Evolutionary conservation across 164 flowering plant genomes (phyloP).

Genomic region (Aristolochia fimbriata): DNA sequence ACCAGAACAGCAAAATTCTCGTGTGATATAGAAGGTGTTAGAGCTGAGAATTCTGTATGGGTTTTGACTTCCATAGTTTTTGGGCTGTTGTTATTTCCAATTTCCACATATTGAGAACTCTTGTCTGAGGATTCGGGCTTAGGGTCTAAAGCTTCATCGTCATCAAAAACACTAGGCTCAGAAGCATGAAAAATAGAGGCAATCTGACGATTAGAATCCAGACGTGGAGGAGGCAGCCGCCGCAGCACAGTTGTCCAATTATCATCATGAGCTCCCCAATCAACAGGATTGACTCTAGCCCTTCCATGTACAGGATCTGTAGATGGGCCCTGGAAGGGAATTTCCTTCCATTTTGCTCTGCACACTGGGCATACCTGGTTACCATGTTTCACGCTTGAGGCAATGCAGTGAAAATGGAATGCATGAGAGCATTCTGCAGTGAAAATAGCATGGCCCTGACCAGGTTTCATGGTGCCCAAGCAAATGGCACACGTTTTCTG

Average conservation of each 20-base stretch:
- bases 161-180: conserved; percentile 63
- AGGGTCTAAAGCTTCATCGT: conserved; percentile 52
- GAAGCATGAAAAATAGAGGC: conserved; percentile 31
- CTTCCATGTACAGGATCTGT: conserved; percentile 24
- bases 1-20: conserved; percentile 50
- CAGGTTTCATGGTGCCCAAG: conserved; percentile 62
- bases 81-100: not conserved
- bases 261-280: conserved; percentile 41
- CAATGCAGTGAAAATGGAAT: conserved; percentile 88
- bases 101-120: conserved; percentile 4
- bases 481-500: conserved; percentile 92
- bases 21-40: conserved; percentile 34
- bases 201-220: conserved; percentile 25
- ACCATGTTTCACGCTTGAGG: conserved; percentile 90
- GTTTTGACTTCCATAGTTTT: conserved; percentile 46
- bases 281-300: conserved; percentile 32
- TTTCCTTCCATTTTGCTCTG: conserved; percentile 91
- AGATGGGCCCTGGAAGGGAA: conserved; percentile 55
- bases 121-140: conserved; percentile 14
- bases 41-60: conserved; percentile 64
- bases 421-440: conserved; percentile 95
- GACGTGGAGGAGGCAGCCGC: conserved; percentile 37
- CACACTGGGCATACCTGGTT: conserved; percentile 85
- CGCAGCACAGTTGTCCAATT: conserved; percentile 37
- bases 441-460: conserved; percentile 87